phyloP scores from a whole-genome alignment of 129 eudicot genomes.

The Ambrosia trifida region DNA sequence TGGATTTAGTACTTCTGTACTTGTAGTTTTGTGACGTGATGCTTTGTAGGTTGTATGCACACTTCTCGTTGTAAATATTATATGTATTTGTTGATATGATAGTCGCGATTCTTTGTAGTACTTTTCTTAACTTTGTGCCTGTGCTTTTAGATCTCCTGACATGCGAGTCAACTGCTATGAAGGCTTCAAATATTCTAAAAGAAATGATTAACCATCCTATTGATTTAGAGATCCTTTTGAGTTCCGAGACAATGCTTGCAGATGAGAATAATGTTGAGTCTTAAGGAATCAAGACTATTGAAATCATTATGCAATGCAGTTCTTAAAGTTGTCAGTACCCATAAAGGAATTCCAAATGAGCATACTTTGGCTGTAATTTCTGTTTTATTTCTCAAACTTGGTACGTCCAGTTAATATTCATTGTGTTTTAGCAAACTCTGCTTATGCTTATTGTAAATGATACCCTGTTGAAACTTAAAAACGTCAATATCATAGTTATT shows the following conservation, averaged over 20 bases:
- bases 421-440: not conserved
- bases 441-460: not conserved
- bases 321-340: slow-evolving; percentile 40
- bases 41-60: too few species aligned
- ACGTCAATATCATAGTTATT: not conserved
- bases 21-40: too few species aligned
- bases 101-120: slow-evolving; percentile 6
- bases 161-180: slow-evolving; percentile 59
- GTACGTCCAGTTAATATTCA: slow-evolving; percentile 41
- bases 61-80: not conserved
- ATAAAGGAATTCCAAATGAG: slow-evolving; percentile 54
- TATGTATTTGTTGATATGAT: slow-evolving; percentile 14
- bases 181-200: slow-evolving; percentile 58
- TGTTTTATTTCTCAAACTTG: slow-evolving; percentile 72
- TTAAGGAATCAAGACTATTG: slow-evolving; percentile 45
- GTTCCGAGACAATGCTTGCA: slow-evolving; percentile 23
- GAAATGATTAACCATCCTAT: slow-evolving; percentile 56
- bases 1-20: too few species aligned
- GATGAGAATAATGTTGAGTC: slow-evolving; percentile 35
- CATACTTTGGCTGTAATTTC: slow-evolving; percentile 62
- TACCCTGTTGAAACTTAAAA: not conserved
- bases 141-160: slow-evolving; percentile 65
- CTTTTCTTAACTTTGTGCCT: slow-evolving; percentile 31
- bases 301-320: slow-evolving; percentile 54
- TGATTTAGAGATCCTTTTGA: slow-evolving; percentile 31